A percentile compares a stretch with the other conserved stretches of the same genome.
Evolutionary conservation across 352 stramenopile species (phyloP).

Genomic region (Phytophthora niederhauseri): DNA sequence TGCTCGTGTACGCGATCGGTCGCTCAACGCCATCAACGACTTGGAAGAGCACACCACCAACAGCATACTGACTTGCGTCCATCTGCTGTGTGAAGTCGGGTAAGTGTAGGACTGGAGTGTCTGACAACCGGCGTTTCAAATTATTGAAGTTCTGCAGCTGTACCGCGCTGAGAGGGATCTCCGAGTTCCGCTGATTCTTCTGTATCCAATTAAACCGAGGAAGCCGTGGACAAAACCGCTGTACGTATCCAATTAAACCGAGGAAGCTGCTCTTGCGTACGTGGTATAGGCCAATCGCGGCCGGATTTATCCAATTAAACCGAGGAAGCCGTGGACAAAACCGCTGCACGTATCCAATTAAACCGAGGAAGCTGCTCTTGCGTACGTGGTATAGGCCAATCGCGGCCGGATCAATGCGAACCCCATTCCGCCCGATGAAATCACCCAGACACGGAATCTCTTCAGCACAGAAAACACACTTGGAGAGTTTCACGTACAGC

Average conservation of each 20-base stretch:
- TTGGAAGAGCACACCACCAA: neutral
- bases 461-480: neutral
- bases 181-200: constrained; percentile 10
- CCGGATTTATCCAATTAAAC: neutral
- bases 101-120: neutral
- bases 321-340: neutral
- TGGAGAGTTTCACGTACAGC: neutral
- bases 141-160: neutral
- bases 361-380: neutral
- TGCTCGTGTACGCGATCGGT: neutral
- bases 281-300: neutral
- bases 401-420: neutral
- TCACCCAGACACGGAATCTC: neutral
- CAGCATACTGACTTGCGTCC: neutral
- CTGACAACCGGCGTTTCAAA: neutral
- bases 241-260: neutral
- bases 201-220: neutral
- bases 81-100: neutral
- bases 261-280: neutral
- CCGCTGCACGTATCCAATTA: no score
- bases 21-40: neutral
- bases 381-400: neutral
- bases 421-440: neutral
- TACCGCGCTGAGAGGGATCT: neutral
- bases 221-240: neutral